Evolutionary conservation across 768 basidiomycete genomes (phyloP).

Genomic region (Mycena vulgaris): DNA sequence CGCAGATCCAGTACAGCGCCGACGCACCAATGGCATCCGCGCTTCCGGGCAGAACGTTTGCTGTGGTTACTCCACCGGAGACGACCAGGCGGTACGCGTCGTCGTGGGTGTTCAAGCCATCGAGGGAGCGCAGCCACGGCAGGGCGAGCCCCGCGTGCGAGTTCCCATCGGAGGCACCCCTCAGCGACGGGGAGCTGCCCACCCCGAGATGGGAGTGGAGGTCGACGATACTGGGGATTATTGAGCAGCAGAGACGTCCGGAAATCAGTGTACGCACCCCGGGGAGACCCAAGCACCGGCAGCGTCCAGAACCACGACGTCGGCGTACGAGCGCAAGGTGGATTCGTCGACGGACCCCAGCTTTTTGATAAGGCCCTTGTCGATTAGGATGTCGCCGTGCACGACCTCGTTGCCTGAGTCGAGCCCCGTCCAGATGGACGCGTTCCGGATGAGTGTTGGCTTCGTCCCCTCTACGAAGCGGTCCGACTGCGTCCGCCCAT

Average conservation of each 20-base stretch:
- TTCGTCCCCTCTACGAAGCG: slow-evolving; percentile 69
- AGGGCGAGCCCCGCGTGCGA: slow-evolving; percentile 66
- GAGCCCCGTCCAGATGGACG: slow-evolving; percentile 84
- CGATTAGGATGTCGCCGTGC: slow-evolving; percentile 73
- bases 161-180: slow-evolving; percentile 68
- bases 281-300: slow-evolving; percentile 81
- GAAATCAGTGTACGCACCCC: slow-evolving; percentile 56
- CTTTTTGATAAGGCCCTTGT: slow-evolving; percentile 73
- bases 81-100: slow-evolving; percentile 69
- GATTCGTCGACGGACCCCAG: slow-evolving; percentile 59
- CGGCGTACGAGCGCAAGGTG: slow-evolving; percentile 24
- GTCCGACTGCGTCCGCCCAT: slow-evolving; percentile 62
- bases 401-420: slow-evolving; percentile 70
- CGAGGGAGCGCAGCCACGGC: slow-evolving; percentile 79
- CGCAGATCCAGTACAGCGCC: neutral
- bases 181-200: slow-evolving; percentile 49
- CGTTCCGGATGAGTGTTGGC: slow-evolving; percentile 74
- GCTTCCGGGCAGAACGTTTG: slow-evolving; percentile 82
- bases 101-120: slow-evolving; percentile 85
- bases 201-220: slow-evolving; percentile 74
- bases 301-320: slow-evolving; percentile 64
- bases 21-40: slow-evolving; percentile 71
- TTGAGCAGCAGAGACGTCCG: slow-evolving; percentile 47
- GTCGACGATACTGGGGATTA: slow-evolving; percentile 59
- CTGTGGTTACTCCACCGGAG: slow-evolving; percentile 82